Conservation (phyloP, 164 flowering plant species). For the Dillenia suffruticosa region DNA sequence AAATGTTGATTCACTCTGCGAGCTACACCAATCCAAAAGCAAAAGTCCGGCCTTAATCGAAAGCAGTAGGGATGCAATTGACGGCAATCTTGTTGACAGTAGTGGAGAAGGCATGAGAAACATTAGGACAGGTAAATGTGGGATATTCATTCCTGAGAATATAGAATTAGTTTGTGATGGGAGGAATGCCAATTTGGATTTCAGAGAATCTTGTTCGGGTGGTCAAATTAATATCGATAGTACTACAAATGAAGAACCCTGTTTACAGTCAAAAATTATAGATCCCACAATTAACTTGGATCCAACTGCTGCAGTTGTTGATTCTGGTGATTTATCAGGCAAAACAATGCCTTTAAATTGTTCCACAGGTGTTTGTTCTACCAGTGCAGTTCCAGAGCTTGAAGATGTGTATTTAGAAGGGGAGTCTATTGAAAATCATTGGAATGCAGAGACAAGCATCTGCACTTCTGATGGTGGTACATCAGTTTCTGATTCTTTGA, state of each 20-base stretch:
- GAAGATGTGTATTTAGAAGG: slow-evolving; percentile 20
- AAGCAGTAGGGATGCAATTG: slow-evolving; percentile 17
- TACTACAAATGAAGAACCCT: slow-evolving; percentile 28
- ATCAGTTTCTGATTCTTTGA: slow-evolving; percentile 25
- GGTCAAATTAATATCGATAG: slow-evolving; percentile 26
- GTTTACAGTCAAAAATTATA: slow-evolving; percentile 20
- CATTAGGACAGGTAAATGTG: slow-evolving; percentile 18
- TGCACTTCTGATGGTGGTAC: slow-evolving; percentile 24
- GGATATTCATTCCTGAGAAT: slow-evolving; percentile 28
- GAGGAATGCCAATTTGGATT: slow-evolving; percentile 20
- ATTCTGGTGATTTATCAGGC: slow-evolving; percentile 6
- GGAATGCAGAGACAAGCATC: slow-evolving; percentile 10
- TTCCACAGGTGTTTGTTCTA: slow-evolving; percentile 20
- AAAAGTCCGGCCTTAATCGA: slow-evolving; percentile 27
- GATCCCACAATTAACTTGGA: slow-evolving; percentile 21
- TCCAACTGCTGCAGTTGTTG: slow-evolving; percentile 19
- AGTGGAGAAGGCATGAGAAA: slow-evolving; percentile 7
- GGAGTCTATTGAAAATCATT: slow-evolving; percentile 26
- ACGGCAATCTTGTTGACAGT: slow-evolving; percentile 13
- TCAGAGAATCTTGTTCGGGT: slow-evolving; percentile 17
- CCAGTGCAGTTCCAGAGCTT: slow-evolving; percentile 21
- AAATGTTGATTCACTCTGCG: slow-evolving; percentile 14
- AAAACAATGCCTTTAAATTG: slow-evolving; percentile 10
- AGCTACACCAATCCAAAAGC: slow-evolving; percentile 17
- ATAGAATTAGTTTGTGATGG: slow-evolving; percentile 31